A percentile compares a stretch with the other conserved stretches of the same genome.
Conservation (phyloP, 441 rosid genomes). For the Daphne laureola region DNA sequence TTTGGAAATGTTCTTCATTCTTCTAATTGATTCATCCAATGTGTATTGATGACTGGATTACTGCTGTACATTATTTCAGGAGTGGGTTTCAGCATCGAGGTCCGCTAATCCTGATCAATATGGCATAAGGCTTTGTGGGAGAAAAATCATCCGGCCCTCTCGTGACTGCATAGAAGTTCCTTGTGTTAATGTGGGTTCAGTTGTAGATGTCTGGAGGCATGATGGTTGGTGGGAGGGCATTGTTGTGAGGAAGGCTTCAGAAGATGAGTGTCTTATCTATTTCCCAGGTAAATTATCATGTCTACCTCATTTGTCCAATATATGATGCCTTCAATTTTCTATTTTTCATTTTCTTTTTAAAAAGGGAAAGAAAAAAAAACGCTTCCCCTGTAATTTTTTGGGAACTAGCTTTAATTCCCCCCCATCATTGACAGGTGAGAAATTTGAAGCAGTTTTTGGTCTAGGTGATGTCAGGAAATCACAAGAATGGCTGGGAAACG, state of each 20-base stretch:
- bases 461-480: conserved; percentile 44
- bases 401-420: neutral
- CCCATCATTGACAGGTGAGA: conserved; percentile 45
- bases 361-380: neutral
- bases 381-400: neutral
- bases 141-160: conserved; percentile 47
- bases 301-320: too few species aligned
- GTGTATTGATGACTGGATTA: neutral
- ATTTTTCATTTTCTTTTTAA: too few species aligned
- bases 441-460: conserved; percentile 34
- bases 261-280: conserved; percentile 44
- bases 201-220: conserved; percentile 79
- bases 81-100: conserved; percentile 60
- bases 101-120: conserved; percentile 44
- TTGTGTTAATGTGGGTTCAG: conserved; percentile 34
- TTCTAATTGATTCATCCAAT: neutral
- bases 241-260: conserved; percentile 39
- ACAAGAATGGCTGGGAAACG: conserved; percentile 59
- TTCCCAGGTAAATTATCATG: conserved; percentile 49
- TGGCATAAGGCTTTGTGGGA: conserved; percentile 45
- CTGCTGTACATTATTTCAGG: conserved; percentile 32
- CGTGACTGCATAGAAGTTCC: conserved; percentile 14
- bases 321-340: too few species aligned
- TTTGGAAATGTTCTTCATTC: neutral
- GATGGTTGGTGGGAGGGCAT: conserved; percentile 93